Evolutionary conservation across 108 stramenopile genomes (phyloP).

Genomic region (Skeletonema marinoi): DNA sequence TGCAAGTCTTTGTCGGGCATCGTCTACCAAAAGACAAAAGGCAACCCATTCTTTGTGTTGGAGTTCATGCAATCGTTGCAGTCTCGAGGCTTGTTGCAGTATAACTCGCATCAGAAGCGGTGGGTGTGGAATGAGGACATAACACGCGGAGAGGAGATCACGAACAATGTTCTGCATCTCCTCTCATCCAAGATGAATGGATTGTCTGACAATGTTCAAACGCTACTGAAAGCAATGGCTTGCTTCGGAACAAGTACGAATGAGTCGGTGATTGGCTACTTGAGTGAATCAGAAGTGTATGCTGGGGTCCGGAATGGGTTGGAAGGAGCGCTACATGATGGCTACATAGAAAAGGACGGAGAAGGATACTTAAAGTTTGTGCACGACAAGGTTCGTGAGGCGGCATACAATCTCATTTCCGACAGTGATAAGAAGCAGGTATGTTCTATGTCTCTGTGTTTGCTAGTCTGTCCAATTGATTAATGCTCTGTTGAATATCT

Average conservation of each 20-base stretch:
- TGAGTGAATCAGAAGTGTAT: background rate
- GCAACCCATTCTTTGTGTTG: conserved; percentile 33
- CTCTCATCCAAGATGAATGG: conserved; percentile 3
- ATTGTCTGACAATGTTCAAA: conserved; percentile 16
- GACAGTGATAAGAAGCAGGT: conserved; percentile 16
- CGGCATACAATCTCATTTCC: conserved; percentile 56
- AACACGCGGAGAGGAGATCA: no score
- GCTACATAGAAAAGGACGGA: conserved; percentile 23
- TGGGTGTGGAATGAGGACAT: no score
- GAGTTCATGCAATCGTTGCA: conserved; percentile 30
- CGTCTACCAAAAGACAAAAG: conserved; percentile 34
- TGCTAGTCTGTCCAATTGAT: background rate
- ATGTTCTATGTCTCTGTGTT: background rate
- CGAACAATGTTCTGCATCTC: no score
- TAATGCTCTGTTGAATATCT: no score
- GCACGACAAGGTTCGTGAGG: conserved; percentile 60
- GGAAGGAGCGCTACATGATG: conserved; percentile 14
- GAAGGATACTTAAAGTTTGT: conserved; percentile 20
- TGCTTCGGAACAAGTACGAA: conserved; percentile 40
- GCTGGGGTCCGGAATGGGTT: conserved; percentile 7
- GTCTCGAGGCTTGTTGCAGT: conserved; percentile 13
- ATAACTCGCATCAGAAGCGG: conserved; percentile 7
- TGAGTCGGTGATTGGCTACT: conserved; percentile 1
- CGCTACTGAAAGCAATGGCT: conserved; percentile 27
- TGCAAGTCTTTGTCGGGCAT: conserved; percentile 25